phyloP scores from a whole-genome alignment of 2,329 filamentous ascomycete genomes.

The Cladophialophora yegresii region DNA sequence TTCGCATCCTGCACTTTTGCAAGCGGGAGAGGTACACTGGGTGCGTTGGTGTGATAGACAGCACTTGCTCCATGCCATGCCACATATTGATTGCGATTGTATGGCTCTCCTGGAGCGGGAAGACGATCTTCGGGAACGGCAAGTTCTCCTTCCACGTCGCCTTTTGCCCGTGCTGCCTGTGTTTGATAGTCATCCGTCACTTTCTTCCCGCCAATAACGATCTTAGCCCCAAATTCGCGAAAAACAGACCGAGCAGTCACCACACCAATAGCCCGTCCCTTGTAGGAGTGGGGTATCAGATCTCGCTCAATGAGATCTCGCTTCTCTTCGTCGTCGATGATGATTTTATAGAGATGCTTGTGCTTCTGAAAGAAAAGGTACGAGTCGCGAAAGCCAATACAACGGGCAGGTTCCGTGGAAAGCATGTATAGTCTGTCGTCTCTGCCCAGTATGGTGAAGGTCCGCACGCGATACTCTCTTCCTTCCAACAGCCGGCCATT shows the following conservation, averaged over 20 bases:
- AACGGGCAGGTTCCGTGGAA: conserved; percentile 94
- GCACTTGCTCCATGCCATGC: conserved; percentile 97
- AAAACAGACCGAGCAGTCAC: conserved; percentile 96
- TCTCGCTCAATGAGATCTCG: conserved; percentile 92
- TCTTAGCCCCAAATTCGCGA: conserved; percentile 90
- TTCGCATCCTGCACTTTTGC: conserved; percentile 76
- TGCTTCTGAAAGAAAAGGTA: conserved; percentile 99
- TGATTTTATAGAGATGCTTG: conserved; percentile 93
- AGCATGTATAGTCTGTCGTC: conserved; percentile 93
- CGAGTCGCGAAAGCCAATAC: conserved; percentile 94
- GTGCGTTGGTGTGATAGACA: conserved; percentile 84
- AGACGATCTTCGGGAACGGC: conserved; percentile 86
- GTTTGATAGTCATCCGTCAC: conserved; percentile 90
- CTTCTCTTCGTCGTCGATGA: conserved; percentile 97
- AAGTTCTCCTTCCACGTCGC: conserved; percentile 81
- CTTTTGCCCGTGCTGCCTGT: conserved; percentile 70
- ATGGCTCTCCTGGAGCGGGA: conserved; percentile 74
- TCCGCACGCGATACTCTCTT: conserved; percentile 91
- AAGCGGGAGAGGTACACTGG: conserved; percentile 71
- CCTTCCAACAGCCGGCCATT: conserved; percentile 77
- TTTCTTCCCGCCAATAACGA: conserved; percentile 85
- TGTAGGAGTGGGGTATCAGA: conserved; percentile 97
- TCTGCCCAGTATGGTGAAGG: conserved; percentile 84
- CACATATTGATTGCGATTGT: conserved; percentile 98
- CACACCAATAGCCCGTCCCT: conserved; percentile 93